Evolutionary conservation across 352 stramenopile genomes (phyloP), one percentile per base, ranked within the genome.

Genomic region (Phytophthora tubulina): DNA sequence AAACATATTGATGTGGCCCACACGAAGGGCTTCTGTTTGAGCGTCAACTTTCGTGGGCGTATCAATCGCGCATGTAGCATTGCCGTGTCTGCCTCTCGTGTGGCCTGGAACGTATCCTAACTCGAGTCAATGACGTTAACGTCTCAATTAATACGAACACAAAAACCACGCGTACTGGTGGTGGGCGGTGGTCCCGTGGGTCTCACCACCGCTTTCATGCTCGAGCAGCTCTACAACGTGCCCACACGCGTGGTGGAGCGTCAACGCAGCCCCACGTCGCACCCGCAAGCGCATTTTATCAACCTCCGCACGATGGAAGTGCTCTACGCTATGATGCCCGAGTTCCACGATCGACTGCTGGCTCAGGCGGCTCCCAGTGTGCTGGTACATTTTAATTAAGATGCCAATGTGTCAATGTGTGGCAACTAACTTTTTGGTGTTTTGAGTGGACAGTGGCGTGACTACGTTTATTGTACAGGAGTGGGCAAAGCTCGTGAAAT

Each of bases 261-360:
- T 27, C 86, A 96, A 53, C 65, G 69, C 39, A 76, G 81, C 63
- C 85, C 86, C 15, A 96, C 89, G 53, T 86, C 74, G 21, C 96
- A 99, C 74, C 96, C 96, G 7, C 95, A 98, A 75, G 96, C 96
- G 55, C 96, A 99, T 73, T 99, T 98, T 79, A 85, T 99, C 36
- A 99, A 98, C 69, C 81, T 97, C 6, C 84, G 96, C 33, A 97
- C 91, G 1, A 98, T 98, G 93, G 96, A 99, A 65, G 90, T 99
- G 66, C 76, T 99, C 4, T 88, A 87, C 33, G 62, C 80, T 38
- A 67, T 85, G n/a, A 87, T 96, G 77, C 85, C 85, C 15, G 64
- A 46, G 44, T 92, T 96, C 52, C 89, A 97, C 65, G 80, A 95
- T 66, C 78, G 76, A 6, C 53, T 96, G 59, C 67, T 92, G 8